phyloP scores from a whole-genome alignment of 192 early-diverging fungal genomes.

The Podila clonocystis region DNA sequence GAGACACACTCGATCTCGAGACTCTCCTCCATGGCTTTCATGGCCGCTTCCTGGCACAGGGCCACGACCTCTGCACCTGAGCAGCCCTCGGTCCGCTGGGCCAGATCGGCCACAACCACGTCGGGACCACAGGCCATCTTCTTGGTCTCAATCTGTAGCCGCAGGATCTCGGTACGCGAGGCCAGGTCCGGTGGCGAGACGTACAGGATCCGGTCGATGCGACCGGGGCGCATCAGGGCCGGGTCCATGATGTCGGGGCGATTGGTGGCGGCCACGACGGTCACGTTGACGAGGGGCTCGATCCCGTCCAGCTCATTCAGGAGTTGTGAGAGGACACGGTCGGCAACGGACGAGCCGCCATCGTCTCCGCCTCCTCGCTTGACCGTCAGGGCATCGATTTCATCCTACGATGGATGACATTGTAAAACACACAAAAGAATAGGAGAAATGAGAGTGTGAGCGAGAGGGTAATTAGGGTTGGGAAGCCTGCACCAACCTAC shows the following conservation, averaged over 20 bases:
- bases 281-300: constrained; percentile 94
- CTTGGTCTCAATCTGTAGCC: constrained; percentile 65
- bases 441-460: constrained; percentile 6
- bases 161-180: constrained; percentile 84
- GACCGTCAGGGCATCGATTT: constrained; percentile 96
- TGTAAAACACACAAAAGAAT: background rate
- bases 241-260: constrained; percentile 97
- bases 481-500: background rate
- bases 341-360: constrained; percentile 84
- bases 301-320: constrained; percentile 96
- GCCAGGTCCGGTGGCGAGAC: constrained; percentile 87
- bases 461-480: background rate
- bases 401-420: constrained; percentile 71
- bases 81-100: constrained; percentile 82
- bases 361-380: constrained; percentile 74
- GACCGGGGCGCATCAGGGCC: constrained; percentile 91
- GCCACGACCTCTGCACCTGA: constrained; percentile 96
- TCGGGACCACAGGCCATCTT: constrained; percentile 78
- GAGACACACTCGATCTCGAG: constrained; percentile 57
- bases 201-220: constrained; percentile 95
- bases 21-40: constrained; percentile 91
- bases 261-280: constrained; percentile 97
- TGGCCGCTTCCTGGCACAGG: constrained; percentile 93
- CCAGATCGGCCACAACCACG: constrained; percentile 76
- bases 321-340: constrained; percentile 95